Base-by-base conservation (phyloP, 1,139 yeast species). In the Suhomyces taliae region DNA sequence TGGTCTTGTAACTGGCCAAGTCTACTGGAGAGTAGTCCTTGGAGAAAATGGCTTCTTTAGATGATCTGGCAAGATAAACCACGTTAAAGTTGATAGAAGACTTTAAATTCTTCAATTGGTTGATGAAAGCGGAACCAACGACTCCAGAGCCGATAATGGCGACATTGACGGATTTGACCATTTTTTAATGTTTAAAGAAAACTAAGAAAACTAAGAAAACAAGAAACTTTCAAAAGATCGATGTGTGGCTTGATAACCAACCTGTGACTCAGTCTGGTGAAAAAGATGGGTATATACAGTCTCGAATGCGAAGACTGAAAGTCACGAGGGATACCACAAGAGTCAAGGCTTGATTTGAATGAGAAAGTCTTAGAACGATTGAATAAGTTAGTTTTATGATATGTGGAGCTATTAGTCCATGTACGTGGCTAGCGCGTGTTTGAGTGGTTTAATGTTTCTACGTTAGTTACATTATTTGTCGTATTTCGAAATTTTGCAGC, bases 141-240 rank as follows among this genome's bases (percentile, higher is more conserved):
- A 90, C 93, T 58, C 98, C 98, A 43, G 97, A 85, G 49, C 96
- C 96, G 55, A 89, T 84, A 55, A 89, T 81, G 45, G 95, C 96
- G 52, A 89, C 73, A 64, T 88, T 86, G 42, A 87, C 89, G 48
- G 87, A 74, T 64, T 77, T 81, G 54, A 62, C 62, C 83, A 80
- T 79, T 37, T 33, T 45, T 41, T n/a, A 9, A 9, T 6, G n/a
- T 29, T 29, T 8, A 29, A 10, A 29, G 8, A 10, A 10, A 29
- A 29, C 2, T 29, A 11, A 11, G 38, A 11, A 33, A 10, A 19
- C 34, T 8, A 19, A 19, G 24, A 19, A 19, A 19, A 19, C 24
- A 19, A 19, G 24, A 19, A 19, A 19, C 1, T 19, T 19, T 4
- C 6, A 19, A 19, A 19, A 19, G 24, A 19, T 19, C 24, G 24